phyloP scores from a whole-genome alignment of 768 basidiomycete species.

The Mycena vulgaris region DNA sequence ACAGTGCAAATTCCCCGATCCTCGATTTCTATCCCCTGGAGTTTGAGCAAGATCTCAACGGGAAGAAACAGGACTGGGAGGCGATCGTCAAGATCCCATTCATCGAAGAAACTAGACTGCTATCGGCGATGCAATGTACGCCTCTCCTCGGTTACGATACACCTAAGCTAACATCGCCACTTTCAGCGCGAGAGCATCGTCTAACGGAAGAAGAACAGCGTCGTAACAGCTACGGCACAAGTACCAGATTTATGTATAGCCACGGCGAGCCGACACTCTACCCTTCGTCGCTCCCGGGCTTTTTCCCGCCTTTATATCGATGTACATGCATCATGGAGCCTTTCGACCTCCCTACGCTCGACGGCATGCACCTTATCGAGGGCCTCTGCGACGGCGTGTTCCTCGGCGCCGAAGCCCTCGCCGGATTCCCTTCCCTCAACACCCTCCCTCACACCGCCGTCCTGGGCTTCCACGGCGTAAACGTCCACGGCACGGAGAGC shows the following conservation, averaged over 20 bases:
- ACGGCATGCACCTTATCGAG: constrained; percentile 86
- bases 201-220: constrained; percentile 81
- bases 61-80: constrained; percentile 99
- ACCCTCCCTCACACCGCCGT: constrained; percentile 85
- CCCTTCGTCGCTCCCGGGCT: constrained; percentile 93
- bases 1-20: constrained; percentile 86
- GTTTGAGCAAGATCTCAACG: constrained; percentile 95
- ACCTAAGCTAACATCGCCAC: neutral
- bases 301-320: constrained; percentile 91
- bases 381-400: constrained; percentile 92
- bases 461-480: constrained; percentile 91
- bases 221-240: constrained; percentile 86
- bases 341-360: constrained; percentile 91
- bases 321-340: constrained; percentile 86
- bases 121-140: constrained; percentile 88
- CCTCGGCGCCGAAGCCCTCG: constrained; percentile 87
- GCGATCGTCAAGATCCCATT: constrained; percentile 99
- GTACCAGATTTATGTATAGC: constrained; percentile 84
- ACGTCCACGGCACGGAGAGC: constrained; percentile 92
- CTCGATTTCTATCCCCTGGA: constrained; percentile 94
- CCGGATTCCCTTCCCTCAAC: constrained; percentile 96
- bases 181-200: constrained; percentile 81
- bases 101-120: constrained; percentile 85
- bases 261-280: constrained; percentile 76
- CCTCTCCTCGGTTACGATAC: constrained; percentile 28